Conservation (phyloP, 2,329 filamentous ascomycete genomes). For the Pseudogymnoascus sp. region DNA sequence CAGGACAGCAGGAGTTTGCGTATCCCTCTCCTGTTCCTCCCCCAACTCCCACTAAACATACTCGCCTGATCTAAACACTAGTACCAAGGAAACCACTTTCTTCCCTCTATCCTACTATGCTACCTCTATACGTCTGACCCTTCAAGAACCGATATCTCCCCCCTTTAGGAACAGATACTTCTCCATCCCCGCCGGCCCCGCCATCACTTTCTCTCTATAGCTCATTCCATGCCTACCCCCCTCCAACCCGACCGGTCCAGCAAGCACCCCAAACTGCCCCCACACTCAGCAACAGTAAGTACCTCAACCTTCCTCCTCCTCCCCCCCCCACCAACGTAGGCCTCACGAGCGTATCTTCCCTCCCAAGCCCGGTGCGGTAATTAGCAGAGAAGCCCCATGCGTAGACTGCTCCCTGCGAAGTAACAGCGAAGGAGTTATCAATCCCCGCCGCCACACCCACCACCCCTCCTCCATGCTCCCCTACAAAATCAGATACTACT, state of each 20-base stretch:
- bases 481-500: too few relatives aligned
- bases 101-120: too few relatives aligned
- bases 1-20: too few relatives aligned
- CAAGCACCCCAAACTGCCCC: conserved; percentile 74
- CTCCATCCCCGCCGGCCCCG: background rate
- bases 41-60: too few relatives aligned
- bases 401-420: conserved; percentile 59
- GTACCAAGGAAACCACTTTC: too few relatives aligned
- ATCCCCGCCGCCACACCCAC: conserved; percentile 51
- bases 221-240: background rate
- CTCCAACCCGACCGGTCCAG: conserved; percentile 28
- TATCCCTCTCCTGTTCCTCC: too few relatives aligned
- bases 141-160: too few relatives aligned
- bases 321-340: conserved; percentile 72
- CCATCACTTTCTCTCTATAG: background rate
- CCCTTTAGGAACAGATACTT: background rate
- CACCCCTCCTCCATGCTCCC: conserved; percentile 20
- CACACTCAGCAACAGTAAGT: conserved; percentile 69
- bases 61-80: too few relatives aligned
- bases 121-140: too few relatives aligned
- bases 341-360: conserved; percentile 64
- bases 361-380: conserved; percentile 72
- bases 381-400: conserved; percentile 74
- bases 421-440: conserved; percentile 66
- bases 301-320: conserved; percentile 38